Conservation (phyloP, 164 flowering plant species). For the Annona cherimola region DNA sequence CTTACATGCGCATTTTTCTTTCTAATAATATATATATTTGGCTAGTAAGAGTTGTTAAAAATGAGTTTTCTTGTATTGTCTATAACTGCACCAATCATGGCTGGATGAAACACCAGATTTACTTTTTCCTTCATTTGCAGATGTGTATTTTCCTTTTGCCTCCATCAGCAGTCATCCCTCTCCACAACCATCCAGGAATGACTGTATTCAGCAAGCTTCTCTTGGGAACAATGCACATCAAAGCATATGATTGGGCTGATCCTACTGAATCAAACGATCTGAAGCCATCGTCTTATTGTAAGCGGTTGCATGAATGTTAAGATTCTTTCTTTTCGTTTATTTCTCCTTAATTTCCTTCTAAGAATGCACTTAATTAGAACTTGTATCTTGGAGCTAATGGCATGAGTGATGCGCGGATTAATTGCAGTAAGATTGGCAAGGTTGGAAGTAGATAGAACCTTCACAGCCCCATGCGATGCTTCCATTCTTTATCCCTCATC, state of each 20-base stretch:
- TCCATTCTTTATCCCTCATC: constrained; percentile 74
- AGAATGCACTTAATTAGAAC: background rate
- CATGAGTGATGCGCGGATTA: constrained; percentile 4
- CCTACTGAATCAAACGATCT: constrained; percentile 13
- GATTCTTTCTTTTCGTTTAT: background rate
- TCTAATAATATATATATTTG: no score
- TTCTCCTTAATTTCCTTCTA: background rate
- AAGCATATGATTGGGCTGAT: constrained; percentile 75
- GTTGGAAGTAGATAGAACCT: constrained; percentile 41
- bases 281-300: constrained; percentile 28
- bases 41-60: background rate
- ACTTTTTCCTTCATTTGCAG: constrained; percentile 33
- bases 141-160: constrained; percentile 76
- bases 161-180: constrained; percentile 63
- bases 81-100: no score
- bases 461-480: constrained; percentile 69
- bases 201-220: constrained; percentile 89
- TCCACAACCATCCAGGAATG: constrained; percentile 94
- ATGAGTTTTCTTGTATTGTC: background rate
- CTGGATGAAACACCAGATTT: no score
- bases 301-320: constrained; percentile 14
- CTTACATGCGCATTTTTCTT: no score
- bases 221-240: constrained; percentile 76
- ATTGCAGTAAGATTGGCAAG: constrained; percentile 71
- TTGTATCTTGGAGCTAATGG: background rate